Evolutionary conservation across 2,329 filamentous ascomycete genomes (phyloP), one percentile per base, ranked within the genome.

Genomic region (Graphilbum ipis-grandicollis): DNA sequence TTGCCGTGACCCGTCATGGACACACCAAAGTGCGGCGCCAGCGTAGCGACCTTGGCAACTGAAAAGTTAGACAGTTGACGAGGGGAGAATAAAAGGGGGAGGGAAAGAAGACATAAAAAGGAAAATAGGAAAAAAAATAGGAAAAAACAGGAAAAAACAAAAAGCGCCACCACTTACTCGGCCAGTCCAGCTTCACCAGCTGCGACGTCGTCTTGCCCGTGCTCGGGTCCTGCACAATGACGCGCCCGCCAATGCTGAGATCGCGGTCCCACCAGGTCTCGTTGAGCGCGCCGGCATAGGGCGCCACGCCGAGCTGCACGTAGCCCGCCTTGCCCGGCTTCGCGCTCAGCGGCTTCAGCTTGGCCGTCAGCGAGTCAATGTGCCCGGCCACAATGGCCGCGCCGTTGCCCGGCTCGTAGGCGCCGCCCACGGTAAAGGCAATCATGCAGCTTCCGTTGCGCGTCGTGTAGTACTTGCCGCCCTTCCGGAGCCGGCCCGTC

Each of bases 181-280:
- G 88, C 83, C 86, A 94, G 53, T 79, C 82, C 35, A 96, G 65
- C 62, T 93, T 93, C 43, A 94, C 86, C 33, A 96, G 66, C 60
- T 77, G 82, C 22, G 71, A 75, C 18, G 69, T 65, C 26, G 92
- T 83, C 66, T 88, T 92, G 46, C 79, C 79, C 3, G 72, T 71
- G 34, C 63, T 58, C 5, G 66, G 53, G 47, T 93, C 77, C 44
- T 76, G 80, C 33, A 96, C 76, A 34, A 96, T 65, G 4, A 96
- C 88, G 32, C 85, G 69, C 29, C 90, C 90, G 44, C 85, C 90
- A 48, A 96, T 80, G 45, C 81, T 78, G 36, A 98, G 68, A 55
- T 98, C 90, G 28, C 90, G 74, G 56, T 96, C 90, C 88, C 86
- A 96, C 90, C 90, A 96, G 1, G 90, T 96, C 43, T 67, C 65